Conservation (phyloP, 108 stramenopile genomes). For the Phaeodactylum tricornutum region DNA sequence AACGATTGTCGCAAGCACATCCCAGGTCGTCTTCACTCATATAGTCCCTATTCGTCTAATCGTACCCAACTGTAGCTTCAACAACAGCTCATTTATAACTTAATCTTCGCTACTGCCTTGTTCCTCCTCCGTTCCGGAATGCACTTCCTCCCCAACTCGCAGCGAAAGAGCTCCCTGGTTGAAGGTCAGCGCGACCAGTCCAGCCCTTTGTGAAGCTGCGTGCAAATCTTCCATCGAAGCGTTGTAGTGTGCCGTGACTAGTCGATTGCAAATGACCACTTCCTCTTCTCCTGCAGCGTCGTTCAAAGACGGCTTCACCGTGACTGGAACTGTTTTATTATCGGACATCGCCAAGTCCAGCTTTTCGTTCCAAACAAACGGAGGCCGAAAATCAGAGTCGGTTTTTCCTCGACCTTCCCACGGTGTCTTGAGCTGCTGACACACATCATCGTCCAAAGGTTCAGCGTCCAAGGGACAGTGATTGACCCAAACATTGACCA, state of each 20-base stretch:
- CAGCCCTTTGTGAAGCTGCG: constrained; percentile 14
- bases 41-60: no score
- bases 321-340: neutral
- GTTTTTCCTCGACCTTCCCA: constrained; percentile 6
- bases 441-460: constrained; percentile 59
- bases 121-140: neutral
- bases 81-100: no score
- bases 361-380: constrained; percentile 42
- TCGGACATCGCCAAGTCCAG: neutral
- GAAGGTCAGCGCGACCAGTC: neutral
- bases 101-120: neutral
- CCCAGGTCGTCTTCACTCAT: no score
- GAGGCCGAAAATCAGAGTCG: constrained; percentile 1
- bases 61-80: no score
- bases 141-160: constrained; percentile 7
- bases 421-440: constrained; percentile 36
- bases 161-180: neutral
- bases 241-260: constrained; percentile 44
- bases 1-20: no score
- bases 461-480: constrained; percentile 78
- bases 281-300: constrained; percentile 67
- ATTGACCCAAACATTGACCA: constrained; percentile 90
- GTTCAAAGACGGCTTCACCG: constrained; percentile 10
- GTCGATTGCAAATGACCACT: constrained; percentile 54
- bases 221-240: constrained; percentile 55